Evolutionary conservation across 2,329 filamentous ascomycete genomes (phyloP).

Genomic region (Trichoderma koningiopsis): DNA sequence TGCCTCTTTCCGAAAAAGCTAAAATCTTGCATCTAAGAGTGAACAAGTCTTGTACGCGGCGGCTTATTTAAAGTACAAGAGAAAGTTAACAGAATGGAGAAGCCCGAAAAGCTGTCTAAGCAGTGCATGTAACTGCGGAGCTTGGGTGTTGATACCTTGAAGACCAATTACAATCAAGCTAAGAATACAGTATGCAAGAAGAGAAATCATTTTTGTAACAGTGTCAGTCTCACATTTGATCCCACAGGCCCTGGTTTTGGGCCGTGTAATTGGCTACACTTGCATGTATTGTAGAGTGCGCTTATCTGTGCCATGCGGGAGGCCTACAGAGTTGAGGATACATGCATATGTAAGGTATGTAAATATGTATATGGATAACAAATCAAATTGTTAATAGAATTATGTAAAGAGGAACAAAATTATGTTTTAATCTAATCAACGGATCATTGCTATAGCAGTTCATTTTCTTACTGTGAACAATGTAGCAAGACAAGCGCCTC

Average conservation of each 20-base stretch:
- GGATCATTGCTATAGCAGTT: neutral
- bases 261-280: neutral
- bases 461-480: neutral
- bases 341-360: neutral
- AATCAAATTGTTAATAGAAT: neutral
- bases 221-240: neutral
- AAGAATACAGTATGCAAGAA: neutral
- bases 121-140: neutral
- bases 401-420: neutral
- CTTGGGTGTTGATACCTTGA: neutral
- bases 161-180: neutral
- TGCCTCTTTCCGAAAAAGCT: too few species aligned
- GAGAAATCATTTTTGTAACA: neutral
- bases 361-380: neutral
- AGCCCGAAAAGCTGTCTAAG: neutral
- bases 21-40: too few species aligned
- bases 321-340: neutral
- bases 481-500: neutral
- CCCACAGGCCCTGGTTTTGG: neutral
- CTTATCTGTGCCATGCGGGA: neutral
- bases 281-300: neutral
- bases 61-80: neutral
- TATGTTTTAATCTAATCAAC: neutral
- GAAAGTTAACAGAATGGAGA: neutral
- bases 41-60: neutral